These are phyloP conservation scores for Fusarium keratoplasticum DNA, from an alignment of 2,329 filamentous ascomycete genomes.

Conservation along the genomic window DNA sequence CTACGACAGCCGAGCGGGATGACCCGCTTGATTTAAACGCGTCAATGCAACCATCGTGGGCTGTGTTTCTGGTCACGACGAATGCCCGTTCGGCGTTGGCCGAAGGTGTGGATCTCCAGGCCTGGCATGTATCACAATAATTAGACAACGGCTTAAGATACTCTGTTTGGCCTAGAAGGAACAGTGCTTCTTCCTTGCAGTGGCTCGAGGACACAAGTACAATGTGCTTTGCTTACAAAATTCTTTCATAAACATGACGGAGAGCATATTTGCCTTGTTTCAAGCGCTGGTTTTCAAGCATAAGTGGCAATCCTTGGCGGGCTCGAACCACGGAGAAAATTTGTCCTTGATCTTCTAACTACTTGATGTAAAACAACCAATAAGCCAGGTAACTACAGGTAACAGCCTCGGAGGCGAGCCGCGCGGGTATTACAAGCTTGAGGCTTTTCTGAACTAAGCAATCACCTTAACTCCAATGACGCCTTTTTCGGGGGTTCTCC, in stretches of 20 bases:
- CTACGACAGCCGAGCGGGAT: not conserved
- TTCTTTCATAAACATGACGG: not conserved
- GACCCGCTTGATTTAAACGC: not conserved
- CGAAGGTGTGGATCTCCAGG: not conserved
- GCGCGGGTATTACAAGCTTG: not conserved
- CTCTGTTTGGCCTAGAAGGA: not conserved
- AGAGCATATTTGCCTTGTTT: not conserved
- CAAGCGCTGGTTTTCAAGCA: not conserved
- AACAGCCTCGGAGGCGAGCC: not conserved
- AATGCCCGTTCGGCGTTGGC: not conserved
- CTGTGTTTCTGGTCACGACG: not conserved
- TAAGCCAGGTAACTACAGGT: not conserved
- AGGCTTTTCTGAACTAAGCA: not conserved
- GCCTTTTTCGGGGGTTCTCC: not conserved
- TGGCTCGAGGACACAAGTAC: not conserved
- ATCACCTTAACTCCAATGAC: not conserved
- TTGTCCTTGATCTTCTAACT: not conserved
- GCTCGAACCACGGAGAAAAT: not conserved
- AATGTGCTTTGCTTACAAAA: not conserved
- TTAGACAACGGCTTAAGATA: not conserved
- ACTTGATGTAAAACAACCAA: not conserved
- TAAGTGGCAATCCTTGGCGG: not conserved
- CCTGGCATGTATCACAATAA: not conserved
- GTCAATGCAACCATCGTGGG: not conserved
- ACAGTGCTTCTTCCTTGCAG: not conserved